phyloP scores from a whole-genome alignment of 2,329 filamentous ascomycete species.

The Exserohilum rostratum region DNA sequence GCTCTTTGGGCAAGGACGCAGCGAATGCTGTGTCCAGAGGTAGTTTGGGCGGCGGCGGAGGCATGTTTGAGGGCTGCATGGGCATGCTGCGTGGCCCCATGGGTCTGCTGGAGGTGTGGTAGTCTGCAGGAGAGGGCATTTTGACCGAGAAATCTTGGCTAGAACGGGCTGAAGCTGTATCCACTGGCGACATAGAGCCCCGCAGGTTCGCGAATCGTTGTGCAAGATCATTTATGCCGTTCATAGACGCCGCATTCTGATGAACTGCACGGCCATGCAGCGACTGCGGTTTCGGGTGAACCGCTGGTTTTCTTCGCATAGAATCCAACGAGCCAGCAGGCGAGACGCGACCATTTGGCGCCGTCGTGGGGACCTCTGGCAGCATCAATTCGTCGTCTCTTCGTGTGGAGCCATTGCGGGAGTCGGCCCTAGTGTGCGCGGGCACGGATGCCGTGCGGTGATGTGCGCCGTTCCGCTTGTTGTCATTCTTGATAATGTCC shows the following conservation, averaged over 20 bases:
- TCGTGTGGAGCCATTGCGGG: constrained; percentile 25
- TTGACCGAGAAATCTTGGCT: constrained; percentile 44
- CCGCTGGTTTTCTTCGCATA: constrained; percentile 41
- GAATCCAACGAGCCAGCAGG: constrained; percentile 29
- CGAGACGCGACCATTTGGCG: constrained; percentile 26
- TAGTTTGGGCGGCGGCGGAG: constrained; percentile 52
- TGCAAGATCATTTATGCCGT: constrained; percentile 40
- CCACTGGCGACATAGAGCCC: constrained; percentile 24
- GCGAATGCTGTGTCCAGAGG: constrained; percentile 59
- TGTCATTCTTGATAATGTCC: constrained; percentile 53
- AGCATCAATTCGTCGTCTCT: constrained; percentile 45
- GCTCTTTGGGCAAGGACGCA: constrained; percentile 69
- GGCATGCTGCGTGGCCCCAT: constrained; percentile 63
- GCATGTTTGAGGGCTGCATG: constrained; percentile 29
- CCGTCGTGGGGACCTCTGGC: constrained; percentile 35
- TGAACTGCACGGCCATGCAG: constrained; percentile 67
- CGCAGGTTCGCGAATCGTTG: constrained; percentile 49
- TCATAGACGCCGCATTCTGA: constrained; percentile 34
- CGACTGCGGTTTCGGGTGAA: constrained; percentile 71
- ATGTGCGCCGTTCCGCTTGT: constrained; percentile 60
- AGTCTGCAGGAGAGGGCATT: constrained; percentile 53
- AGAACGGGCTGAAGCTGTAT: constrained; percentile 29
- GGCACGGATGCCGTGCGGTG: constrained; percentile 25
- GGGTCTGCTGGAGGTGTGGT: constrained; percentile 39
- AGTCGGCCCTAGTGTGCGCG: constrained; percentile 16